A percentile compares a stretch with the other conserved stretches of the same genome.
These are phyloP conservation scores for Colletotrichum filicis DNA, from an alignment of 2,329 filamentous ascomycete species.

Conservation along the genomic window DNA sequence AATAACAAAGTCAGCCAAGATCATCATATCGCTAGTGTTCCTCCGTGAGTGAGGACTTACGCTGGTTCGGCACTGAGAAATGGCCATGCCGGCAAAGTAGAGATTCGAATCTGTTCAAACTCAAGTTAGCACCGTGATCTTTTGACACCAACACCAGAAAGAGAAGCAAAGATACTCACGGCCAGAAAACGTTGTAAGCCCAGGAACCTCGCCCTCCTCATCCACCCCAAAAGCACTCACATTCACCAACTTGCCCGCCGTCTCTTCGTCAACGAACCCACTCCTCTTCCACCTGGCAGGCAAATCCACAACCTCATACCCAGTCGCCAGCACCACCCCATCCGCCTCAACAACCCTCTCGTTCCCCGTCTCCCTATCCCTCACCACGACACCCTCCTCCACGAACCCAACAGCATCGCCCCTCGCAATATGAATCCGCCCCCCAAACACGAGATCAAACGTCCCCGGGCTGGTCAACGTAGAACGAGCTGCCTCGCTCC, in stretches of 20 bases:
- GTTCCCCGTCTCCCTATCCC: conserved; percentile 39
- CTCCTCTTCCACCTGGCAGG: conserved; percentile 40
- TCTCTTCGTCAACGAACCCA: conserved; percentile 18
- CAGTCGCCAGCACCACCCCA: conserved; percentile 55
- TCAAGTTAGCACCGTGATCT: neutral
- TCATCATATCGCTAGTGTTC: neutral
- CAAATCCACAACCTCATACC: conserved; percentile 51
- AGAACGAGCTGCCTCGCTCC: conserved; percentile 36
- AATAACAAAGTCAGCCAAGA: neutral
- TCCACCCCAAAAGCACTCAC: conserved; percentile 3
- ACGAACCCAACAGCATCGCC: conserved; percentile 44
- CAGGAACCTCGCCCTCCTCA: conserved; percentile 20
- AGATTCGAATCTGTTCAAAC: conserved; percentile 16
- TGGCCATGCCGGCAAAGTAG: conserved; percentile 20
- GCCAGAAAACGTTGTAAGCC: conserved; percentile 15
- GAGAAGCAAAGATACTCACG: neutral
- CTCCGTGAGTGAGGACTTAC: neutral
- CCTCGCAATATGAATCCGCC: conserved; percentile 50
- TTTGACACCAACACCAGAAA: too few species aligned
- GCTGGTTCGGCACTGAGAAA: neutral
- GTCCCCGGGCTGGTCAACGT: conserved; percentile 51
- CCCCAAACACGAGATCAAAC: conserved; percentile 49
- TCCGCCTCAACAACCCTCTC: conserved; percentile 46
- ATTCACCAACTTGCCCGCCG: conserved; percentile 24
- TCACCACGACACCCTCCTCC: conserved; percentile 38